Base-by-base conservation (phyloP, 2,329 filamentous ascomycete species). In the Hypoxylon sp. region DNA sequence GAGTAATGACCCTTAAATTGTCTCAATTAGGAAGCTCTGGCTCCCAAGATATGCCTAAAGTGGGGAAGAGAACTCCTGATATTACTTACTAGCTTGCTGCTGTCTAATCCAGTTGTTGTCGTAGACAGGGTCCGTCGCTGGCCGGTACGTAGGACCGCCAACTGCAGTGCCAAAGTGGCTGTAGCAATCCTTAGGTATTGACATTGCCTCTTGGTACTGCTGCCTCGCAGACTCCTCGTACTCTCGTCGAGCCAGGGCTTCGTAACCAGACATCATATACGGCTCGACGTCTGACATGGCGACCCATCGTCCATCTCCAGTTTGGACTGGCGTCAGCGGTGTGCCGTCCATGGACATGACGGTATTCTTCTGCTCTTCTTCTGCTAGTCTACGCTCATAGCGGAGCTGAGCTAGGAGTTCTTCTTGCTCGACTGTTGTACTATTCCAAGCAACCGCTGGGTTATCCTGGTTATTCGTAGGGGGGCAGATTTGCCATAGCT, bases 201-300 rank as follows among this genome's bases (percentile, higher is more conserved):
- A 23, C 72, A 75, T 69, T 7, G 69, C 74, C 58, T 80, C 75
- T 63, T 79, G 69, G 43, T 77, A 65, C 68, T 79, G 73, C 19
- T 75, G 76, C 21, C 78, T 75, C 2, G 79, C 80, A 2, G 84
- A 84, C 60, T 84, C 81, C 73, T 91, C 86, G 68, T 90, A 88
- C 75, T 92, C 90, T 59, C 88, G 84, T 63, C 84, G 83, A 64
- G 90, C 88, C 63, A 92, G 81, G 75, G 88, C 84, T 74, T 93
- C 91, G 76, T 97, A 97, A 13, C 94, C 94, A 5, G 89, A 90
- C 51, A 87, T 79, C 87, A 97, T 97, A 79, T 97, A 97, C 0
- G 93, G 93, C 79, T 97, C 93, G 41, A 87, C 88, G 67, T 87
- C 84, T 49, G 79, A 77, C 28, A 74, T 71, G 63, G 77, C 76